These are phyloP conservation scores for Ganoderma sinense DNA, from an alignment of 1,284 basidiomycete species.

Conservation along the genomic window DNA sequence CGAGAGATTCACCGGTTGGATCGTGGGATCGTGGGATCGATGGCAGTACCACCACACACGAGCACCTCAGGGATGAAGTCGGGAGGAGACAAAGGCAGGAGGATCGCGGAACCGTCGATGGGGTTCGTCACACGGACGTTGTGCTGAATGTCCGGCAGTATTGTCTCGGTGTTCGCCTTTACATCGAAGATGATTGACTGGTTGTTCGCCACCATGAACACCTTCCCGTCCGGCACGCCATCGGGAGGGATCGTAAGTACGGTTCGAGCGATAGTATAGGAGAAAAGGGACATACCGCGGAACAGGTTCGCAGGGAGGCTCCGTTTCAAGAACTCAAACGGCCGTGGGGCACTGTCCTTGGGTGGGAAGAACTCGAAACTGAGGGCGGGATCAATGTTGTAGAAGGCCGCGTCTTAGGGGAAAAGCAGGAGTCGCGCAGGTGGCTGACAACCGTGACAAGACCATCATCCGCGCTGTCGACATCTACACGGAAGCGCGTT, in stretches of 20 bases:
- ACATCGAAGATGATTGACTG: slow-evolving; percentile 39
- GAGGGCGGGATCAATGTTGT: slow-evolving; percentile 52
- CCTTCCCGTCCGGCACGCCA: slow-evolving; percentile 46
- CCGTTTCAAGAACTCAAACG: slow-evolving; percentile 51
- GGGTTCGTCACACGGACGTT: slow-evolving; percentile 52
- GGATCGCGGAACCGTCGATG: slow-evolving; percentile 51
- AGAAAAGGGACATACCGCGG: slow-evolving; percentile 24
- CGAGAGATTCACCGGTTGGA: slow-evolving; percentile 39
- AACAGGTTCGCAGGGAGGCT: slow-evolving; percentile 32
- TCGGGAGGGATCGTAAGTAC: neutral
- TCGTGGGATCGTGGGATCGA: slow-evolving; percentile 38
- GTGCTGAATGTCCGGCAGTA: slow-evolving; percentile 54
- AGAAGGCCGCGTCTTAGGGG: slow-evolving; percentile 43
- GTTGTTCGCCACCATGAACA: slow-evolving; percentile 52
- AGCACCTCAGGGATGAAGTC: slow-evolving; percentile 55
- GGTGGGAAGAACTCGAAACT: slow-evolving; percentile 62
- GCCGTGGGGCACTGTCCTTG: slow-evolving; percentile 53
- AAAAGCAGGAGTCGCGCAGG: too few relatives aligned
- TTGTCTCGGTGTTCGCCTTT: slow-evolving; percentile 44
- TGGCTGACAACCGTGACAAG: too few relatives aligned
- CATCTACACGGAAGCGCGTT: too few relatives aligned
- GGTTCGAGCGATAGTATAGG: neutral
- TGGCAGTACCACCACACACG: slow-evolving; percentile 52
- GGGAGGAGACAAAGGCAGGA: slow-evolving; percentile 54
- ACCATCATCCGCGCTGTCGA: too few relatives aligned